Evolutionary conservation across 768 basidiomycete species (phyloP).

Genomic region (Agaricus subrufescens): DNA sequence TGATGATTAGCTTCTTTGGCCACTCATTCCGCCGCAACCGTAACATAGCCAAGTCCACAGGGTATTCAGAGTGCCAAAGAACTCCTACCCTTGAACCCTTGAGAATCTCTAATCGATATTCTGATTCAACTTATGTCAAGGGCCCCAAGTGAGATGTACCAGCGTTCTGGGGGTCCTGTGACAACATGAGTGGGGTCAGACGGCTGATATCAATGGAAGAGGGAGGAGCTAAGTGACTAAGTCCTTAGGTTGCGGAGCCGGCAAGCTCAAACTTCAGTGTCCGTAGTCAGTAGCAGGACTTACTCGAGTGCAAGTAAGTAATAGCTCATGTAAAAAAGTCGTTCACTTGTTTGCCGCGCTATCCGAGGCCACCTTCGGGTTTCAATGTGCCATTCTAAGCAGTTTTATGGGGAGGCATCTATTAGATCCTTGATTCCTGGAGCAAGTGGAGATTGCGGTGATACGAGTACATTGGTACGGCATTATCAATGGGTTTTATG

Average conservation of each 20-base stretch:
- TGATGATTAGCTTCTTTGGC: not conserved
- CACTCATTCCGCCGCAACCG: not conserved
- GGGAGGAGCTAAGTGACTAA: not conserved
- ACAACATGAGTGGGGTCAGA: not conserved
- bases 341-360: too few species aligned
- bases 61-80: not conserved
- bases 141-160: not conserved
- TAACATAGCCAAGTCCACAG: not conserved
- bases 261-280: too few species aligned
- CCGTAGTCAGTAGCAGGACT: too few species aligned
- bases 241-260: too few species aligned
- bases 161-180: not conserved
- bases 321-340: too few species aligned
- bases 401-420: too few species aligned
- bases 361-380: too few species aligned
- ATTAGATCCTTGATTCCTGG: not conserved
- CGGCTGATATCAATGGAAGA: constrained; percentile 5
- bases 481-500: too few species aligned
- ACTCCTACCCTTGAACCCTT: not conserved
- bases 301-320: too few species aligned
- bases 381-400: too few species aligned
- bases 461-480: too few species aligned
- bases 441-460: not conserved
- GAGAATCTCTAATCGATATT: not conserved
- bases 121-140: constrained; percentile 6